Conservation (phyloP, 305 asterid species). For the Solanum hybrid region DNA sequence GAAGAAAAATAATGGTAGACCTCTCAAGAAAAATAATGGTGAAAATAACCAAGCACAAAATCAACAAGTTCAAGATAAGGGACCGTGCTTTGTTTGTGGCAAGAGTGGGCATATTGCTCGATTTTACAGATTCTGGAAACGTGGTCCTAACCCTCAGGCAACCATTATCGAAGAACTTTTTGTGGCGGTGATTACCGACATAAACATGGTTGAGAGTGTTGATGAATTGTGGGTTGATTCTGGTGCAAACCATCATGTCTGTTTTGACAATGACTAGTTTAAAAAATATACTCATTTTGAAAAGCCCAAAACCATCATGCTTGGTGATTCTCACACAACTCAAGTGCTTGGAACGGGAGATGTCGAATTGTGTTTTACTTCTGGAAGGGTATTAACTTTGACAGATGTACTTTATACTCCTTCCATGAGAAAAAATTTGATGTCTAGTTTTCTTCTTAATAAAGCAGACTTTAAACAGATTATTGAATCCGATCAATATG, state of each 20-base stretch:
- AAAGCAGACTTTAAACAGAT: not conserved
- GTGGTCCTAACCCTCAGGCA: not conserved
- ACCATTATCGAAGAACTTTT: too few relatives aligned
- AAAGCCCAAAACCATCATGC: not conserved
- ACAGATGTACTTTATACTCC: not conserved
- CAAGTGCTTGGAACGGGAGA: not conserved
- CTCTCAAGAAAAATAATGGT: not conserved
- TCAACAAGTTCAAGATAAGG: not conserved
- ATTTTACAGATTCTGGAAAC: too few relatives aligned
- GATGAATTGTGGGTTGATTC: not conserved
- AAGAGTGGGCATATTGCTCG: too few relatives aligned
- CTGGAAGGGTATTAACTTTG: too few relatives aligned
- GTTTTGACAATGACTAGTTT: not conserved
- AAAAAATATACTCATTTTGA: too few relatives aligned
- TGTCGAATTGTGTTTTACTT: not conserved
- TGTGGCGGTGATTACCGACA: not conserved
- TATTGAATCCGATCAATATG: not conserved
- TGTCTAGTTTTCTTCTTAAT: not conserved
- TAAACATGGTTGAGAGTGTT: not conserved
- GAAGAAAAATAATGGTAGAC: not conserved
- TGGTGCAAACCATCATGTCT: not conserved
- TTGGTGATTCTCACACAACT: not conserved
- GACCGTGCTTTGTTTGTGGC: not conserved
- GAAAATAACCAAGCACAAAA: not conserved
- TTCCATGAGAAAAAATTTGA: not conserved